Evolutionary conservation across 2,329 filamentous ascomycete genomes (phyloP).

Genomic region (Apiospora hydei): DNA sequence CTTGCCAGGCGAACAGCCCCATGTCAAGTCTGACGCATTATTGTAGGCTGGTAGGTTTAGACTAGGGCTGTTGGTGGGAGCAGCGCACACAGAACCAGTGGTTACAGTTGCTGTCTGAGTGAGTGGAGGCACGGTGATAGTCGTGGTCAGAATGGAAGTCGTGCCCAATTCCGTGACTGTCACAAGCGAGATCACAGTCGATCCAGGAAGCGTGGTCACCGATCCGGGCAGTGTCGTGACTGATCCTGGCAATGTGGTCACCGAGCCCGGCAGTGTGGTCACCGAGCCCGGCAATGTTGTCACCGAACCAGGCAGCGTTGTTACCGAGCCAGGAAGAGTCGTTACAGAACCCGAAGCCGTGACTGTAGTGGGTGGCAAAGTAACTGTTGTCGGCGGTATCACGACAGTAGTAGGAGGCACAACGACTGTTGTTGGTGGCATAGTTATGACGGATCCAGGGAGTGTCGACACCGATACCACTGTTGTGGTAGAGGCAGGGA

Average conservation of each 20-base stretch:
- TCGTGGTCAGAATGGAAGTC: constrained; percentile 32
- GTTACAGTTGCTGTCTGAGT: constrained; percentile 25
- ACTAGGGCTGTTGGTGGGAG: constrained; percentile 48
- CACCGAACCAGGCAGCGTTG: constrained; percentile 19
- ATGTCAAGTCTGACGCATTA: constrained; percentile 53
- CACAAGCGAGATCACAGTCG: constrained; percentile 28
- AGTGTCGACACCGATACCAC: constrained; percentile 21
- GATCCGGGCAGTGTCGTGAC: not conserved
- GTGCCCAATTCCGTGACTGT: constrained; percentile 35
- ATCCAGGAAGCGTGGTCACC: constrained; percentile 23
- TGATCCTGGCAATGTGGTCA: constrained; percentile 24
- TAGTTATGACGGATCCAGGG: constrained; percentile 20
- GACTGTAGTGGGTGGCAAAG: constrained; percentile 27
- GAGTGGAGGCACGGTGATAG: constrained; percentile 28
- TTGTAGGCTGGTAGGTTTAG: constrained; percentile 38
- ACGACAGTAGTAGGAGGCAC: constrained; percentile 26
- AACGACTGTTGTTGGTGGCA: constrained; percentile 33
- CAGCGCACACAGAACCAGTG: constrained; percentile 48
- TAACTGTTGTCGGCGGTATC: constrained; percentile 27
- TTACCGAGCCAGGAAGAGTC: constrained; percentile 14
- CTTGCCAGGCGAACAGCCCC: constrained; percentile 60
- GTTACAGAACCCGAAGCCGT: constrained; percentile 25
- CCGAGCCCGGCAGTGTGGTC: constrained; percentile 8
- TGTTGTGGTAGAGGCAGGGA: not conserved
- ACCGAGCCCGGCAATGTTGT: not conserved